A percentile compares a stretch with the other conserved stretches of the same genome.
These are phyloP conservation scores for Gossypium lobatum DNA, from an alignment of 441 rosid genomes.

Conservation along the genomic window DNA sequence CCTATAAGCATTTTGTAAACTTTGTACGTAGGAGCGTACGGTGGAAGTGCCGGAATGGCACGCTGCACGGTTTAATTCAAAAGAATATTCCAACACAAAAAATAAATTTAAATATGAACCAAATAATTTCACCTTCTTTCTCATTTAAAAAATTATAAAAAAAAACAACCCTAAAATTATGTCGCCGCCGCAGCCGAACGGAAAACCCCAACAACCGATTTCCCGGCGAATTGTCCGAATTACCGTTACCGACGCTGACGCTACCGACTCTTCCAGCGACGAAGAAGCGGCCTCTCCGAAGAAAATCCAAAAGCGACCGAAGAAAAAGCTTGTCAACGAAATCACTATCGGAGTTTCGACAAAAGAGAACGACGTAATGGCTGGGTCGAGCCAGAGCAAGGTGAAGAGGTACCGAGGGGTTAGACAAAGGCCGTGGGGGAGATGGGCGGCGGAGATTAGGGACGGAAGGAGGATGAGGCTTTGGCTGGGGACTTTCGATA, in stretches of 20 bases:
- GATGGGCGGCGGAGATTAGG: slow-evolving; percentile 17
- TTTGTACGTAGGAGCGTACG: background rate
- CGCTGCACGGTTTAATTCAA: background rate
- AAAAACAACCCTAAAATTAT: background rate
- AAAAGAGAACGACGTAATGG: background rate
- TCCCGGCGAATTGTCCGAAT: slow-evolving; percentile 10
- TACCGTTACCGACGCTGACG: slow-evolving; percentile 15
- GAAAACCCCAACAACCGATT: background rate
- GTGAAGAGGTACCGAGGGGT: slow-evolving; percentile 18
- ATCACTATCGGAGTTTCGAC: background rate
- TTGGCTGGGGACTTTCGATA: slow-evolving; percentile 14
- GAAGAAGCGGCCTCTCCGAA: background rate
- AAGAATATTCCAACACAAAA: slow-evolving; percentile 7
- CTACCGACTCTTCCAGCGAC: slow-evolving; percentile 20
- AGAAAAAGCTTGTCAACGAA: slow-evolving; percentile 11
- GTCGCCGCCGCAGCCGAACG: background rate
- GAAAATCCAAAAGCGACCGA: background rate
- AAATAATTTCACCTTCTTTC: background rate
- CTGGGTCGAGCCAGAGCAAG: background rate
- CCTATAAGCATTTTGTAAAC: too few relatives aligned
- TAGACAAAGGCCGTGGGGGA: slow-evolving; percentile 19
- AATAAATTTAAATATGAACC: background rate
- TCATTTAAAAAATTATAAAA: background rate
- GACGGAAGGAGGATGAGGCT: slow-evolving; percentile 4
- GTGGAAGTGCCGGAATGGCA: too few relatives aligned